Conservation (phyloP, 208 protist genomes). For the Acanthamoeba polyphaga region DNA sequence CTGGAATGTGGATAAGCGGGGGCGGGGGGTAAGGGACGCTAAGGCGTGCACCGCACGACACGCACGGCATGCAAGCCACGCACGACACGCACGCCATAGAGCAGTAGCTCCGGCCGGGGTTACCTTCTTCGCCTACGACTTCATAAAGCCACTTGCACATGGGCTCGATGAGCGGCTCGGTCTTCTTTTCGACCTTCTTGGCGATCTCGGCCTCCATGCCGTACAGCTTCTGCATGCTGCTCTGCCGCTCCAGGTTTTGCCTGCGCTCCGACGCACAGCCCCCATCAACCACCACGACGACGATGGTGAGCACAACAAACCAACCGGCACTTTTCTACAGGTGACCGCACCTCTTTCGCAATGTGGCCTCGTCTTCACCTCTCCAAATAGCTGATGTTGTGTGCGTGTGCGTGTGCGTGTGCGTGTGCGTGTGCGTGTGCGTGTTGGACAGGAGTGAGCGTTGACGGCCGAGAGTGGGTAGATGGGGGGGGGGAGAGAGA, state of each 20-base stretch:
- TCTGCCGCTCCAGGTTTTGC: conserved; percentile 25
- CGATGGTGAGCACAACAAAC: neutral
- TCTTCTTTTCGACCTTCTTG: conserved; percentile 51
- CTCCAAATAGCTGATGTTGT: neutral
- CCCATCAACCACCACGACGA: neutral
- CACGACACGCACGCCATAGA: neutral
- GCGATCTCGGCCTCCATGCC: conserved; percentile 53
- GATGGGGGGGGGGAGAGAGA: neutral
- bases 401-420: neutral
- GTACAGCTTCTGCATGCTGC: conserved; percentile 37
- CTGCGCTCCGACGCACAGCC: neutral
- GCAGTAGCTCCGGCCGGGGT: neutral
- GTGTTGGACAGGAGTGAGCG: too few species aligned
- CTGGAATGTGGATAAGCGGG: neutral
- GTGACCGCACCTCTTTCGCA: neutral
- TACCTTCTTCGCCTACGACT: conserved; percentile 1
- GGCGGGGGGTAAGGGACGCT: neutral
- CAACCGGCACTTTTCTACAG: too few species aligned
- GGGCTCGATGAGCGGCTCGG: conserved; percentile 2
- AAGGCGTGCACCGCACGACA: too few species aligned
- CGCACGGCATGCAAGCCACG: too few species aligned
- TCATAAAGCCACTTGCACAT: conserved; percentile 47
- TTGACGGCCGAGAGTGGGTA: neutral
- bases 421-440: too few species aligned
- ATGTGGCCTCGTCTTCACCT: conserved; percentile 15